Base-by-base conservation (phyloP, 345 rosid species). In the Moricandia arvensis region DNA sequence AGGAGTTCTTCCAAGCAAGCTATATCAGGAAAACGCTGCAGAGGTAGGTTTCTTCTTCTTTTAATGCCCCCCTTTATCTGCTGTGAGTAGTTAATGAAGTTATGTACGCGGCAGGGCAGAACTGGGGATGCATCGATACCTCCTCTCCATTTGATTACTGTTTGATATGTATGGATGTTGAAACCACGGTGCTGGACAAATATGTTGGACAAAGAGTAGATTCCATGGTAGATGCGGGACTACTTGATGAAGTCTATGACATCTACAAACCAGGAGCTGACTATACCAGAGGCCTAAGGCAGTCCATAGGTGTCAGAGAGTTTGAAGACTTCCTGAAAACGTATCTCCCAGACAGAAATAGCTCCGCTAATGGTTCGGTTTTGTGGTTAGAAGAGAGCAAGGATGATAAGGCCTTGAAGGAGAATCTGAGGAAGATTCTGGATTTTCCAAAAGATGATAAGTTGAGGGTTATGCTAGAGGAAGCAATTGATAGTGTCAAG, bases 221-320 rank as follows among this genome's bases (percentile, higher is more conserved):
- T 67, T 80, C 85, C 67, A 95, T 95, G 99, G 80, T 95, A 54
- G 82, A 84, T 47, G 80, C 85, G 35, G 98, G 99, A 61, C 82
- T 95, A 72, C 97, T 92, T 35, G 59, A 74, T 66, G 99, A 90
- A 85, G 96, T 92, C 59, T 88, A 78, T 59, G 86, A 90, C 58
- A 85, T 95, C 57, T 92, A 86, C 83, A 82, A 83, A 38, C 77
- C 76, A 47, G 80, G 87, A 82, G 87, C 87, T 0, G 86, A 87
- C 71, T 92, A 88, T 67, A 87, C 99, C 53, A 88, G 85, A 83
- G 99, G 99, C 31, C 21, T 92, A 72, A 81, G 84, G 59, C 98
- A 95, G 81, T 93, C 98, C 26, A 95, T 95, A 77, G 99, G 99
- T 47, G 96, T 89, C 13, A 79, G 90, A 68, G 99, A 95, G 72